Evolutionary conservation across 23 red algal species (phyloP), one percentile per base, ranked within the genome.

Genomic region (Gracilaria gracilis): DNA sequence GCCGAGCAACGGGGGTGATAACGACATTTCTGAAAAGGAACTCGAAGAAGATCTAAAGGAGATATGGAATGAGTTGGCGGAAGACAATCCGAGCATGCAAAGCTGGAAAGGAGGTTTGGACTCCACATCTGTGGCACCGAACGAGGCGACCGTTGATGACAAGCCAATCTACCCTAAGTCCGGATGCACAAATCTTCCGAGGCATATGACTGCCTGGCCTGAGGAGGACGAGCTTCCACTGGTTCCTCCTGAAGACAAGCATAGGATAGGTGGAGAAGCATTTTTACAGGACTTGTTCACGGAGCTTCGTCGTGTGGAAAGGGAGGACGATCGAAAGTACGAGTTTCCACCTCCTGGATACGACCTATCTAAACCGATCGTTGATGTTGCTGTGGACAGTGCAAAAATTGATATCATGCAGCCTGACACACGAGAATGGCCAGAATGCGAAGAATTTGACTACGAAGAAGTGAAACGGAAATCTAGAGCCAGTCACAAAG

Each of bases 161-260:
- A 19, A 59, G 35, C 40, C 6, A 3, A 35, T 1, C 0, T 1
- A 15, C 7, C 54, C 53, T 24, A 77, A 49, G 9, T 9, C 25
- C 9, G 72, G 72, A 6, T 77, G 72, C 27, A 0, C 4, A 48
- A 51, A 77, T 51, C 20, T 77, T 3, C 39, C 72, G 46, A 48
- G 25, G 72, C 46, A 29, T 9, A 51, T 77, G 40, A 50, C 9
- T 16, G 0, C 72, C 0, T 77, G 72, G 72, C 24, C 46, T 13
- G 72, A 77, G 50, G 72, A 77, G 25, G 72, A 77, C 46, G 72
- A 77, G 20, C 72, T 77, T 12, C 72, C 72, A 40, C 46, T 77
- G 28, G 72, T 77, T 51, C 72, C 72, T 48, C 72, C 72, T 0
- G 72, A 77, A 77, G 72, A 77, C 31, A 25, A 31, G 42, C 40